phyloP scores from a whole-genome alignment of 352 stramenopile species.

The Peronospora belbahrii region DNA sequence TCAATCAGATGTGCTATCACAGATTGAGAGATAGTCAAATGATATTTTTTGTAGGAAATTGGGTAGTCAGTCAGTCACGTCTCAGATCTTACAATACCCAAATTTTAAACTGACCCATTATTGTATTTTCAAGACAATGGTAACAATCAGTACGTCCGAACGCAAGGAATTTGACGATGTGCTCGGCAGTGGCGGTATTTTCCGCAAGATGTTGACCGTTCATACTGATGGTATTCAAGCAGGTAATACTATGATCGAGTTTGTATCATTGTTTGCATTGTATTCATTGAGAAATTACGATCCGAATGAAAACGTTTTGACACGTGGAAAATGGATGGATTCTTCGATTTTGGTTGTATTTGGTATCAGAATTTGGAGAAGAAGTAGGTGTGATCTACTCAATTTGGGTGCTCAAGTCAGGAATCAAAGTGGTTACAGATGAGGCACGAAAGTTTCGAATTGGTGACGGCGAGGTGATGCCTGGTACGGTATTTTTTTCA shows the following conservation, averaged over 20 bases:
- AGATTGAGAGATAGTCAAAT: too few relatives aligned
- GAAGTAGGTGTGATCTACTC: slow-evolving; percentile 72
- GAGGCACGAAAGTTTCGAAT: slow-evolving; percentile 69
- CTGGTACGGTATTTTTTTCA: slow-evolving; percentile 32
- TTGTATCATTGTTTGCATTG: slow-evolving; percentile 1
- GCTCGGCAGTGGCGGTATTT: slow-evolving; percentile 72
- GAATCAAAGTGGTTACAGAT: slow-evolving; percentile 32
- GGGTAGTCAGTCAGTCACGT: background rate
- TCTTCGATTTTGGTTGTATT: background rate
- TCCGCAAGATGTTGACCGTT: slow-evolving; percentile 48
- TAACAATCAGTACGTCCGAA: slow-evolving; percentile 34
- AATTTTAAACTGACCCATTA: background rate
- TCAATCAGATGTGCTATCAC: too few relatives aligned
- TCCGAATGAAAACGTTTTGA: slow-evolving; percentile 4
- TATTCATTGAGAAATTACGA: background rate
- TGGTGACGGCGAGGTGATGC: slow-evolving; percentile 73
- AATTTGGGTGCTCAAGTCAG: slow-evolving; percentile 40
- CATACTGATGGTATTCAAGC: slow-evolving; percentile 56
- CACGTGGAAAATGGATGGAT: too few relatives aligned
- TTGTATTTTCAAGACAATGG: slow-evolving; percentile 13
- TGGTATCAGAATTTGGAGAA: slow-evolving; percentile 63
- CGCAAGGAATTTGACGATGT: slow-evolving; percentile 65
- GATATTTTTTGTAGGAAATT: too few relatives aligned
- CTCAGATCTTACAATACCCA: background rate
- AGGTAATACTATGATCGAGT: slow-evolving; percentile 23